Base-by-base conservation (phyloP, 306 rosid genomes). In the Dalbergia cochinchinensis region DNA sequence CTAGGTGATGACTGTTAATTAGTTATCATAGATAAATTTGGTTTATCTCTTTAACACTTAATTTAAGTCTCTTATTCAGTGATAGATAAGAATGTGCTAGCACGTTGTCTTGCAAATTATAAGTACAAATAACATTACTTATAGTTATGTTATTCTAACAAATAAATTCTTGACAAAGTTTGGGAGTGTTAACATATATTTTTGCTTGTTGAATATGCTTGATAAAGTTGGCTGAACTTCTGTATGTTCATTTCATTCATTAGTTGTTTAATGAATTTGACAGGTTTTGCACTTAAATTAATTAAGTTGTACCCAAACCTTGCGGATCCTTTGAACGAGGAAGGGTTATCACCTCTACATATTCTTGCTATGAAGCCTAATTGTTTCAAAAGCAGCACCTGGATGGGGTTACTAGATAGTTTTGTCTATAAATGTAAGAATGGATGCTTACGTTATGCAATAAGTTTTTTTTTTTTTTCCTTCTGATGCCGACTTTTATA, bases 221-320 rank as follows among this genome's bases (percentile, higher is more conserved):
- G n/a, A n/a, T 34, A 58, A 58, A 58, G 35, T 20, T 48, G 12
- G 6, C 73, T 68, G 34, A 78, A 9, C 34, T 73, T n/a, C n/a
- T 74, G 14, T 5, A 58, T 35, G 6, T 78, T 83, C 33, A 66
- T 20, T 6, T 9, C 3, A 70, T 15, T 12, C 11, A n/a, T n/a
- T n/a, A n/a, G 11, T 15, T 33, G 50, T 37, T 18, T 63, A 74
- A 84, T 89, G 86, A 86, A 58, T 79, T 87, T 81, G 83, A 79
- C 65, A 85, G 90, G 79, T 60, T 80, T 92, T 67, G 94, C 89
- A 7, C 78, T 53, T 71, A 68, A 67, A 78, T 78, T 85, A 78
- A 57, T 80, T 34, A 15, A 20, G 7, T 11, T 65, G 59, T 84
- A 78, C 16, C 87, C 87, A 26, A 44, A 74, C 33, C 86, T 87